phyloP scores from a whole-genome alignment of 768 basidiomycete species.

The Mycena galericulata region DNA sequence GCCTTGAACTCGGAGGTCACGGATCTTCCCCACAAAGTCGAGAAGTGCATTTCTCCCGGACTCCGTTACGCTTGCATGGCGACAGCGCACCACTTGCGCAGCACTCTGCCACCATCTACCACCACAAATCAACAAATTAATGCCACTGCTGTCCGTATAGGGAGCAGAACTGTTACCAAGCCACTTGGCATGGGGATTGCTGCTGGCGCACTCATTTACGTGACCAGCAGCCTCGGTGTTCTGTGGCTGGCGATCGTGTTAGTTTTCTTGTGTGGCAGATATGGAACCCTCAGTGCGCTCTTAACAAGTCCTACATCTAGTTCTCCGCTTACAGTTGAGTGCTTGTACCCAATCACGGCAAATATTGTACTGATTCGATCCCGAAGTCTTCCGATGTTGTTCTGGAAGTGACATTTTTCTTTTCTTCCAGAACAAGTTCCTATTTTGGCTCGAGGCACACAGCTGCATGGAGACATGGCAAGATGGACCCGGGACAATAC shows the following conservation, averaged over 20 bases:
- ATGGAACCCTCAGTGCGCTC: too few relatives aligned
- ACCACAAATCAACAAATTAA: too few relatives aligned
- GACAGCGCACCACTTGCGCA: not conserved
- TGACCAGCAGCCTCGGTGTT: too few relatives aligned
- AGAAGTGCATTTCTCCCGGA: not conserved
- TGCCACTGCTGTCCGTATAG: too few relatives aligned
- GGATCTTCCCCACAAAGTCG: not conserved
- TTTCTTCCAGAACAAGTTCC: not conserved
- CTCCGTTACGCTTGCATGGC: not conserved
- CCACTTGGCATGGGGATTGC: too few relatives aligned
- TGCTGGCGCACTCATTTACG: too few relatives aligned
- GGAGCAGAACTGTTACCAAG: too few relatives aligned
- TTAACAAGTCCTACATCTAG: not conserved
- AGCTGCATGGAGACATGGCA: not conserved
- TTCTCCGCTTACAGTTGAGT: not conserved
- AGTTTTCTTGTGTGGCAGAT: too few relatives aligned
- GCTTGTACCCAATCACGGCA: not conserved
- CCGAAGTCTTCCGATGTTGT: not conserved
- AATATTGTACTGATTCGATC: not conserved
- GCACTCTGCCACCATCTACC: not conserved
- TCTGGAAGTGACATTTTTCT: not conserved
- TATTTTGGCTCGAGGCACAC: constrained; percentile 8
- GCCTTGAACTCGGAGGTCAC: constrained; percentile 3
- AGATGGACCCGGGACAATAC: too few relatives aligned
- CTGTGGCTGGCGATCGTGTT: too few relatives aligned